These are phyloP conservation scores for Pseudoscleropodium purum DNA, from an alignment of 225 moss, liverwort and hornwort species.

Conservation along the genomic window DNA sequence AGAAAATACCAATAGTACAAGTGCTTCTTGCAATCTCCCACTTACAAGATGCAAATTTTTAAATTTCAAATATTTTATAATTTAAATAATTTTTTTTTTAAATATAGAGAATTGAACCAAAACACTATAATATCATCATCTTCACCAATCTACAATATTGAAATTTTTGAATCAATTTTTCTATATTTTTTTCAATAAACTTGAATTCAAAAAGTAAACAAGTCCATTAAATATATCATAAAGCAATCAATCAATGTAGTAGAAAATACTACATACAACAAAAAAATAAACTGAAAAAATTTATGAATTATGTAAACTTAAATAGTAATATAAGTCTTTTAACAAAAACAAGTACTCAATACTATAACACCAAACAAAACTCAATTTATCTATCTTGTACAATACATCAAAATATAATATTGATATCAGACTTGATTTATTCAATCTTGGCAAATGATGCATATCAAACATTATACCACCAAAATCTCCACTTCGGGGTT, in stretches of 20 bases:
- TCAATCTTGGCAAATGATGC: not conserved
- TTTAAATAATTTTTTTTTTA: not conserved
- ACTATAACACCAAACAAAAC: fast-evolving
- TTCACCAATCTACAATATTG: not conserved
- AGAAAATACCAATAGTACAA: not conserved
- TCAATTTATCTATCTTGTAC: not conserved
- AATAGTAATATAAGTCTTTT: too few species aligned
- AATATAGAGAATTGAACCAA: too few species aligned
- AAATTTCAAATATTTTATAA: not conserved
- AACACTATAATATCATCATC: not conserved
- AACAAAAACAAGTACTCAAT: not conserved
- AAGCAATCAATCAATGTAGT: not conserved
- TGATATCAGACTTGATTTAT: not conserved
- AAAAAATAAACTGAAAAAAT: not conserved
- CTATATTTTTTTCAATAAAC: not conserved
- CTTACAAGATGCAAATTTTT: not conserved
- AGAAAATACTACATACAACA: not conserved
- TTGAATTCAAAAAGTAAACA: not conserved
- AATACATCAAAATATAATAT: not conserved
- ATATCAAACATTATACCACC: not conserved
- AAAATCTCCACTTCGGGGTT: fast-evolving
- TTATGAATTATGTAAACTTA: too few species aligned
- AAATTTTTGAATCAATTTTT: fast-evolving
- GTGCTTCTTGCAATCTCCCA: too few species aligned
- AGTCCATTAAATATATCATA: not conserved